Evolutionary conservation across 2,329 filamentous ascomycete species (phyloP).

Genomic region (Lojkania enalia): DNA sequence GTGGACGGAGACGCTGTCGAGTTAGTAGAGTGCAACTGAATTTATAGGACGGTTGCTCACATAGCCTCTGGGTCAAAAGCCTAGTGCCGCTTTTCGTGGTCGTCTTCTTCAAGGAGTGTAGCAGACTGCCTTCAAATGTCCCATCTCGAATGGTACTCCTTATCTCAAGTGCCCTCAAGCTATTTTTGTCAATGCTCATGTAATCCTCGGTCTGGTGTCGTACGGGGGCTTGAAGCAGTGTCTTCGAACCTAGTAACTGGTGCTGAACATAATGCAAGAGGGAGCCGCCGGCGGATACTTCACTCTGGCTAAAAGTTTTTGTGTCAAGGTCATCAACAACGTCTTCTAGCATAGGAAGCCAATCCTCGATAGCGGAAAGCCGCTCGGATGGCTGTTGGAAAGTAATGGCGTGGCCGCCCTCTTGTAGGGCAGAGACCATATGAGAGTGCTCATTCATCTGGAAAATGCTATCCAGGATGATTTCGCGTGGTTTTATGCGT

Average conservation of each 20-base stretch:
- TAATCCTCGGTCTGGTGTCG: constrained; percentile 74
- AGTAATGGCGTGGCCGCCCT: constrained; percentile 76
- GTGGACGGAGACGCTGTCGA: constrained; percentile 75
- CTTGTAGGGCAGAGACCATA: constrained; percentile 69
- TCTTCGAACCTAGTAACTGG: constrained; percentile 73
- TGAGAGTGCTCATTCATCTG: constrained; percentile 61
- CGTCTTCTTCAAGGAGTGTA: constrained; percentile 87
- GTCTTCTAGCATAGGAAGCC: constrained; percentile 77
- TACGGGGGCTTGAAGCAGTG: constrained; percentile 82
- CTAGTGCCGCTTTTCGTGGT: constrained; percentile 90
- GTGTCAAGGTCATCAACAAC: constrained; percentile 61
- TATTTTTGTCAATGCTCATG: constrained; percentile 92
- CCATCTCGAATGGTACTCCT: constrained; percentile 83
- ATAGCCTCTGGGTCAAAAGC: constrained; percentile 81
- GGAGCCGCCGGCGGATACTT: constrained; percentile 75
- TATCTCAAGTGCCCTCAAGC: constrained; percentile 85
- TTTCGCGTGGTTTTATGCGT: constrained; percentile 80
- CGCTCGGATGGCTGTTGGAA: constrained; percentile 60
- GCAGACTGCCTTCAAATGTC: constrained; percentile 75
- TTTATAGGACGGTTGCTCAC: constrained; percentile 46
- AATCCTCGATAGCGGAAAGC: constrained; percentile 61
- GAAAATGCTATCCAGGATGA: constrained; percentile 67
- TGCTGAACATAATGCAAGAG: constrained; percentile 84
- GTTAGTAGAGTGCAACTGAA: constrained; percentile 15
- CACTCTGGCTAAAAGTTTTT: constrained; percentile 64